A percentile compares a stretch with the other conserved stretches of the same genome.
phyloP scores from a whole-genome alignment of 495 filamentous ascomycete species.

The Bacidia gigantensis region DNA sequence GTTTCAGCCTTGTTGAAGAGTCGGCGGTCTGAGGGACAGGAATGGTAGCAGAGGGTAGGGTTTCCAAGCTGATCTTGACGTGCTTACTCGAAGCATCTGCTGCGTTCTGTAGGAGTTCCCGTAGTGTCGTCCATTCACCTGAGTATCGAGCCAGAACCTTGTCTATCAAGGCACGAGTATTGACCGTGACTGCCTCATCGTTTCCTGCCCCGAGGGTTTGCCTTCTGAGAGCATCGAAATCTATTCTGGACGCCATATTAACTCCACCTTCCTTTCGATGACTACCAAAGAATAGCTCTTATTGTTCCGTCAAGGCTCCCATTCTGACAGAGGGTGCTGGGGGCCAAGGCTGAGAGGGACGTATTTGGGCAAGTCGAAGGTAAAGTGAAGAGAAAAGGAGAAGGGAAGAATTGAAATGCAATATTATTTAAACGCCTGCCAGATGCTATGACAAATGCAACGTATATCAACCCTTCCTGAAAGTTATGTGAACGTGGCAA shows the following conservation, averaged over 20 bases:
- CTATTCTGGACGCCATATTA: constrained; percentile 49
- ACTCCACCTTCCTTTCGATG: no score
- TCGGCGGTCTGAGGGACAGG: constrained; percentile 56
- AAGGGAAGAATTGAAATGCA: background rate
- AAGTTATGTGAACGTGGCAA: background rate
- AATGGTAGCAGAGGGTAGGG: constrained; percentile 60
- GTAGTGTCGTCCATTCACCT: constrained; percentile 74
- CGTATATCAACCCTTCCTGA: background rate
- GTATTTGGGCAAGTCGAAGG: background rate
- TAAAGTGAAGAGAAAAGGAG: background rate
- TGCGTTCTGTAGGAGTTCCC: constrained; percentile 96
- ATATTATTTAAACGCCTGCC: background rate
- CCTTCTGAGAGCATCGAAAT: constrained; percentile 71
- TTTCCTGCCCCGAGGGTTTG: constrained; percentile 73
- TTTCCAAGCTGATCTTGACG: constrained; percentile 84
- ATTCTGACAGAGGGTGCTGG: background rate
- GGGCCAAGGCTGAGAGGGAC: background rate
- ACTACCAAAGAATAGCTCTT: no score
- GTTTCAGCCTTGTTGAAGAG: constrained; percentile 58
- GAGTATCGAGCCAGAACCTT: constrained; percentile 94
- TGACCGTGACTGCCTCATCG: constrained; percentile 97
- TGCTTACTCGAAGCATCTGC: constrained; percentile 85
- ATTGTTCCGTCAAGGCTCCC: background rate
- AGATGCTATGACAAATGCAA: background rate
- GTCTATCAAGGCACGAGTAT: constrained; percentile 91